Conservation (phyloP, 495 filamentous ascomycete genomes). For the Usnea hakonensis region DNA sequence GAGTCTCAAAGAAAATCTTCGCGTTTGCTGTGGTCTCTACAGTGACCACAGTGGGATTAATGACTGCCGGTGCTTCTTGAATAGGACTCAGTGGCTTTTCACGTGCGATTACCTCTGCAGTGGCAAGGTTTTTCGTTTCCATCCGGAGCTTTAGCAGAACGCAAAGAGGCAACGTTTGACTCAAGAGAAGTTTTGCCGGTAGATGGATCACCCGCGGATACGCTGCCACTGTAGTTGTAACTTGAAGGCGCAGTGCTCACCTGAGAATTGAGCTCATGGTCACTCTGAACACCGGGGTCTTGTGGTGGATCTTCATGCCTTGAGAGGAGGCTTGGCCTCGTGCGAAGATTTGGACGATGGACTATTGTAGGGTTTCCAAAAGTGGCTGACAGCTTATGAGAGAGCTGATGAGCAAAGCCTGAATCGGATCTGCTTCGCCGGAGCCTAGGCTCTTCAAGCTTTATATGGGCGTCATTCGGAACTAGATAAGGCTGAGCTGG, state of each 20-base stretch:
- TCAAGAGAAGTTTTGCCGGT: slow-evolving; percentile 36
- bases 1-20: slow-evolving; percentile 79
- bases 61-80: slow-evolving; percentile 21
- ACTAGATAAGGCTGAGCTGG: background rate
- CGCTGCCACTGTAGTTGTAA: slow-evolving; percentile 30
- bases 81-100: slow-evolving; percentile 19
- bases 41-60: slow-evolving; percentile 58
- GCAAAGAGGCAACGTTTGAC: slow-evolving; percentile 19
- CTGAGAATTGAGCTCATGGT: slow-evolving; percentile 29
- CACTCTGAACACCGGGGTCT: slow-evolving; percentile 9
- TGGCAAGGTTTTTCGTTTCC: background rate
- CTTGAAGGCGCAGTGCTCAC: slow-evolving; percentile 39
- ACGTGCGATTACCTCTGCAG: background rate
- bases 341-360: slow-evolving; percentile 38
- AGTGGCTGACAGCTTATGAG: slow-evolving; percentile 42
- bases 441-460: slow-evolving; percentile 5
- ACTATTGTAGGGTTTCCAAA: slow-evolving; percentile 50
- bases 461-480: background rate
- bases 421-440: slow-evolving; percentile 20
- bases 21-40: slow-evolving; percentile 71
- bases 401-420: slow-evolving; percentile 38
- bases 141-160: slow-evolving; percentile 9
- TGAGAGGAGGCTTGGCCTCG: slow-evolving; percentile 37
- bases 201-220: slow-evolving; percentile 30
- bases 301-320: slow-evolving; percentile 22